phyloP scores from a whole-genome alignment of 169 alveolate species.

The Plasmodium billcollinsi region DNA sequence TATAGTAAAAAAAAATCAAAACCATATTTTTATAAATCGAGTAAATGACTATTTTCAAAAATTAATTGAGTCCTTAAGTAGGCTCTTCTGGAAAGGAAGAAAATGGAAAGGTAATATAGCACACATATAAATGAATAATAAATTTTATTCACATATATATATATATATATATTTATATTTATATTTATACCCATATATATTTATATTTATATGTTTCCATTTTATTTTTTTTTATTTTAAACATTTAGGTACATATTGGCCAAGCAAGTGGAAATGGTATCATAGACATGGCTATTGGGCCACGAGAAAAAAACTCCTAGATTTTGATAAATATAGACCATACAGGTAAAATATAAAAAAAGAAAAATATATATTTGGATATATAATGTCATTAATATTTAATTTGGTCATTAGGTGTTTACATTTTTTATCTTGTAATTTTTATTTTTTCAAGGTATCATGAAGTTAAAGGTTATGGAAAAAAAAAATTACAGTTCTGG shows the following conservation, averaged over 20 bases:
- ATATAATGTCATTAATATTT: too few relatives aligned
- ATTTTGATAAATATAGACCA: constrained; percentile 88
- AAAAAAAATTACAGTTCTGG: constrained; percentile 84
- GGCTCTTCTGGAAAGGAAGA: constrained; percentile 69
- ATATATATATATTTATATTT: too few relatives aligned
- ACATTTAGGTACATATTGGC: constrained; percentile 79
- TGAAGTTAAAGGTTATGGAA: constrained; percentile 90
- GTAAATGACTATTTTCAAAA: constrained; percentile 47
- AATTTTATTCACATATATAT: too few relatives aligned
- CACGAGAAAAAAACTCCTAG: constrained; percentile 88
- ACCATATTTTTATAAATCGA: constrained; percentile 28
- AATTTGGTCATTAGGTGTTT: too few relatives aligned
- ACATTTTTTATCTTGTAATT: neutral
- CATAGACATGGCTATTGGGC: constrained; percentile 94
- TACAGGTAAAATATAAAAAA: constrained; percentile 80
- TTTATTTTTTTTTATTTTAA: too few relatives aligned
- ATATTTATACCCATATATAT: too few relatives aligned
- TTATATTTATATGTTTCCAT: too few relatives aligned
- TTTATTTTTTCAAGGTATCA: constrained; percentile 82
- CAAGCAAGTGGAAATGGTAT: constrained; percentile 92
- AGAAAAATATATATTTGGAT: neutral
- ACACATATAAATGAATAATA: neutral
- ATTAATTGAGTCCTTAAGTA: constrained; percentile 39
- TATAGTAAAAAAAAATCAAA: constrained; percentile 19
- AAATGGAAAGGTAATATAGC: constrained; percentile 72